Evolutionary conservation across 768 basidiomycete genomes (phyloP), one percentile per base, ranked within the genome.

Genomic region (Holtermanniella nyarrowii): DNA sequence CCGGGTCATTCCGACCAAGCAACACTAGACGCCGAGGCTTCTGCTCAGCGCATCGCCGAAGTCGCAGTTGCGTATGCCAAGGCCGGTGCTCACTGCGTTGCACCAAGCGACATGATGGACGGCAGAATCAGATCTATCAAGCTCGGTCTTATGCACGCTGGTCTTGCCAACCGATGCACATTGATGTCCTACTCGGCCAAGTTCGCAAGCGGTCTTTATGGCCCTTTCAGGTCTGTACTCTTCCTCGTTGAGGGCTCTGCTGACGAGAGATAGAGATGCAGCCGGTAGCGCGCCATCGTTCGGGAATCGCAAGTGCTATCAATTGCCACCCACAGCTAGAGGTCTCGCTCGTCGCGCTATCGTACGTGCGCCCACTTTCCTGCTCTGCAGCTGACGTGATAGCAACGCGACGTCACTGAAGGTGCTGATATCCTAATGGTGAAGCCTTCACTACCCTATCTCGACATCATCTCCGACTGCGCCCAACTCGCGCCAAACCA

Each of bases 91-190:
- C 88, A 97, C 71, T 89, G 89, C 64, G 91, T 99, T 52, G 95
- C 95, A 1, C 95, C 95, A 5, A 95, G 90, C 65, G 95, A 97
- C 72, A 99, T 99, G 95, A 97, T 97, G 90, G 95, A 99, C 68
- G 95, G 93, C 0, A 78, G 93, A 18, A 82, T 99, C 57, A 81
- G 80, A 56, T 81, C 82, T 13, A 97, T 99, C 73, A 99, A 99
- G 71, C 77, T 80, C 31, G 79, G 77, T 2, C 75, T 99, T 50
- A 87, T 96, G 53, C 83, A 87, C 53, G 78, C 78, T 41, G 88
- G 89, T 16, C 76, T 81, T 42, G 90, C 83, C 7, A 97, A 96
- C 73, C 80, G 80, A 65, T 89, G 86, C 70, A 84, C 85, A 4
- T 77, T 99, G 47, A 97, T 99, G 95, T 82, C 84, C 42, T 99